phyloP scores from a whole-genome alignment of 495 filamentous ascomycete species.

The Daldinia concentrica region DNA sequence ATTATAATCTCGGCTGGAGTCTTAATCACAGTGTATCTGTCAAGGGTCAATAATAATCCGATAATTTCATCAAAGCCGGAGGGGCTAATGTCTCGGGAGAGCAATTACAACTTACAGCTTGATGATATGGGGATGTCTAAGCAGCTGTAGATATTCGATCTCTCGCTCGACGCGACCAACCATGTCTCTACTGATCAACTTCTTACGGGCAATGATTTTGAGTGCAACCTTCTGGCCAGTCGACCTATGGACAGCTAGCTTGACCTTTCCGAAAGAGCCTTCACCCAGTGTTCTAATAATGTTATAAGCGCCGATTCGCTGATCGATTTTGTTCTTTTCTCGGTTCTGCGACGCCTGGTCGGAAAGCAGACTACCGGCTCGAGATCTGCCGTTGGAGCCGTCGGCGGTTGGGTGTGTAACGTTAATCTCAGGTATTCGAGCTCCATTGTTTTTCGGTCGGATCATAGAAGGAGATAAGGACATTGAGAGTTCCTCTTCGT shows the following conservation, averaged over 20 bases:
- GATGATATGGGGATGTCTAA: conserved; percentile 98
- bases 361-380: conserved; percentile 46
- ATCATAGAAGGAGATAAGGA: conserved; percentile 75
- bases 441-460: conserved; percentile 57
- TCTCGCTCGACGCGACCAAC: conserved; percentile 95
- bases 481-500: conserved; percentile 93
- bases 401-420: conserved; percentile 49
- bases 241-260: conserved; percentile 89
- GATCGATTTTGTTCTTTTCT: conserved; percentile 66
- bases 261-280: conserved; percentile 98
- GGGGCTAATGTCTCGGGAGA: not conserved
- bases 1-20: conserved; percentile 94
- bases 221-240: conserved; percentile 94
- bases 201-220: conserved; percentile 96
- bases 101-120: conserved; percentile 74
- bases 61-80: not conserved
- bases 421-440: conserved; percentile 45
- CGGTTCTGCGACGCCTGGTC: conserved; percentile 47
- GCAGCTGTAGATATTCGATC: conserved; percentile 95
- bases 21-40: conserved; percentile 93
- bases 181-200: conserved; percentile 95
- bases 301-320: conserved; percentile 89
- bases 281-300: conserved; percentile 92
- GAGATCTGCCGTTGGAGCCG: conserved; percentile 50
- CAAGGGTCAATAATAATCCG: conserved; percentile 13